These are phyloP conservation scores for Cladosporium velox DNA, from an alignment of 2,329 filamentous ascomycete genomes.

Conservation along the genomic window DNA sequence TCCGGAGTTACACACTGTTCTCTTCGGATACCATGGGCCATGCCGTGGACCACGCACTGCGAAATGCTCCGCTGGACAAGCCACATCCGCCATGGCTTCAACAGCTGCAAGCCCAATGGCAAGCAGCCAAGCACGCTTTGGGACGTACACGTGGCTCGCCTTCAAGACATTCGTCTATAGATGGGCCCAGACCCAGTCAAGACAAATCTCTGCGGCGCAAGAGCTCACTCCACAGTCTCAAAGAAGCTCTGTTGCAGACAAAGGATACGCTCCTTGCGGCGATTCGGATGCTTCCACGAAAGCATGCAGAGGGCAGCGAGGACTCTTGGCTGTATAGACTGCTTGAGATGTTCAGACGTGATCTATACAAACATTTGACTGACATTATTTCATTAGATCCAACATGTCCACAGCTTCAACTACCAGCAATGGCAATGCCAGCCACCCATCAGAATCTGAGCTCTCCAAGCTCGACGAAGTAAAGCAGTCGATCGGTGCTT, in stretches of 20 bases:
- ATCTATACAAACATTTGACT: neutral
- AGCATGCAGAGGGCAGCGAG: neutral
- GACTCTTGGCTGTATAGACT: constrained; percentile 4
- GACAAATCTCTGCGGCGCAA: neutral
- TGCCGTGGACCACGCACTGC: constrained; percentile 2
- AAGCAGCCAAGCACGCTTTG: constrained; percentile 1
- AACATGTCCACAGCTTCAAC: constrained; percentile 9
- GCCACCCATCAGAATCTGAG: constrained; percentile 24
- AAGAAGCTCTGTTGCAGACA: constrained; percentile 12
- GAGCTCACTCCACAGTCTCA: constrained; percentile 9
- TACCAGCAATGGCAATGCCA: neutral
- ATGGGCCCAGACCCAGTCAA: neutral
- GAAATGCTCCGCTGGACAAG: constrained; percentile 15
- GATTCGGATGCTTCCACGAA: neutral
- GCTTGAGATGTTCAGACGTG: neutral
- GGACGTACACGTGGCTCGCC: neutral
- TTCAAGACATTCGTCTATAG: neutral
- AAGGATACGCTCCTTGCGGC: constrained; percentile 3
- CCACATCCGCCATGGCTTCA: constrained; percentile 15
- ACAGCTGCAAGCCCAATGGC: constrained; percentile 16
- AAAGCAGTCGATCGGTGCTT: constrained; percentile 28
- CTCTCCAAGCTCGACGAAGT: constrained; percentile 32
- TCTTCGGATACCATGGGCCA: neutral
- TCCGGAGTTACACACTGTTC: neutral
- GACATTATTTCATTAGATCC: neutral